phyloP scores from a whole-genome alignment of 2,329 filamentous ascomycete genomes.

The Aspergillus amoenus region DNA sequence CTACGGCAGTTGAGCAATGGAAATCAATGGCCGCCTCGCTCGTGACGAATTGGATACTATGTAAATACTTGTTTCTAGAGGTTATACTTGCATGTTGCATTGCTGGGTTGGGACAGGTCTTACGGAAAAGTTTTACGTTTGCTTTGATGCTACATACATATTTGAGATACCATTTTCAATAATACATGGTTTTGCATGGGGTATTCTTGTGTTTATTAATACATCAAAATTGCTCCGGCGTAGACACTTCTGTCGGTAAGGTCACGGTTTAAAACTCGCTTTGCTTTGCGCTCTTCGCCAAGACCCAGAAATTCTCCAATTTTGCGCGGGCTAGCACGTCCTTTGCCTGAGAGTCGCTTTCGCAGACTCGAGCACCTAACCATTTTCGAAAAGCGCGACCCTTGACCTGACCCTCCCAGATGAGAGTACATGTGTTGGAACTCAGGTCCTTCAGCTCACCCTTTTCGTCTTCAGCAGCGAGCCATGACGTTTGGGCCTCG shows the following conservation, averaged over 20 bases:
- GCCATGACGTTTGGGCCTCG: slow-evolving; percentile 67
- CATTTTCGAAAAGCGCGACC: slow-evolving; percentile 79
- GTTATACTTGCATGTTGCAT: slow-evolving; percentile 6
- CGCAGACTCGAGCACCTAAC: slow-evolving; percentile 79
- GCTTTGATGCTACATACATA: not conserved
- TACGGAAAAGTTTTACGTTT: slow-evolving; percentile 13
- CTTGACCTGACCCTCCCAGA: slow-evolving; percentile 92
- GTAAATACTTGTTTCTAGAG: slow-evolving; percentile 12
- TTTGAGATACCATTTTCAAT: slow-evolving; percentile 3
- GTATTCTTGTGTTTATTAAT: slow-evolving; percentile 2
- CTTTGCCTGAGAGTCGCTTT: slow-evolving; percentile 85
- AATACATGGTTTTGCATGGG: not conserved
- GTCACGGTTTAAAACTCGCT: slow-evolving; percentile 23
- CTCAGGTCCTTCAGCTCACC: slow-evolving; percentile 79
- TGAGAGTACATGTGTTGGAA: slow-evolving; percentile 74
- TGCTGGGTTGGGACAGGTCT: slow-evolving; percentile 6
- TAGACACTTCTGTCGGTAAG: not conserved
- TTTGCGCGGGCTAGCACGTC: slow-evolving; percentile 76
- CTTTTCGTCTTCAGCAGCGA: slow-evolving; percentile 72
- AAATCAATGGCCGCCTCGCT: slow-evolving; percentile 32
- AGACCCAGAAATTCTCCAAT: slow-evolving; percentile 93
- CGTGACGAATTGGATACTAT: slow-evolving; percentile 17
- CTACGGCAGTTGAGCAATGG: slow-evolving; percentile 37
- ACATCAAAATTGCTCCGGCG: not conserved
- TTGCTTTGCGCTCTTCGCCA: slow-evolving; percentile 68